phyloP scores from a whole-genome alignment of 2,329 filamentous ascomycete species.

The Cytospora piceicola region DNA sequence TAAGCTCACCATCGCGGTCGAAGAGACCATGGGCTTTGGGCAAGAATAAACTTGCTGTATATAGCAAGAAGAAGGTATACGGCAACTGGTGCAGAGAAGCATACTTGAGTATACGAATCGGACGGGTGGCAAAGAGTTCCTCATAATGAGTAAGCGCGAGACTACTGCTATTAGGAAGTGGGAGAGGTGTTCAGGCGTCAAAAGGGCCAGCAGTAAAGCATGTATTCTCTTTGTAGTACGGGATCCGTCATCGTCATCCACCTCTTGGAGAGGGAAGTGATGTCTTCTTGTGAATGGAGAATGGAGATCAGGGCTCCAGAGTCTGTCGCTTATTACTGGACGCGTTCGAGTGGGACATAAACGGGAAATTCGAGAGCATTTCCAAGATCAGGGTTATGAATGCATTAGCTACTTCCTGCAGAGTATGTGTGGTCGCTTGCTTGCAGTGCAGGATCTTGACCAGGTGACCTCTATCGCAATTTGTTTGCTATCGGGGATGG shows the following conservation, averaged over 20 bases:
- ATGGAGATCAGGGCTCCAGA: constrained; percentile 12
- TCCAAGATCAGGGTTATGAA: constrained; percentile 12
- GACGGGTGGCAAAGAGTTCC: constrained; percentile 7
- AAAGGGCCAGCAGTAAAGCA: constrained; percentile 22
- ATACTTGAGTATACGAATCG: background rate
- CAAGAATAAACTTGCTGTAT: constrained; percentile 72
- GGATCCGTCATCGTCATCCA: constrained; percentile 9
- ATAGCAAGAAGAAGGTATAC: background rate
- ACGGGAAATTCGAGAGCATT: background rate
- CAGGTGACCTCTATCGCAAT: too few relatives aligned
- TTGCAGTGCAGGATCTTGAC: background rate
- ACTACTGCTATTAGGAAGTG: constrained; percentile 6
- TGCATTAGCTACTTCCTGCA: background rate
- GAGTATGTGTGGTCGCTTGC: background rate
- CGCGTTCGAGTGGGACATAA: constrained; percentile 9
- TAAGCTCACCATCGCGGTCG: constrained; percentile 95
- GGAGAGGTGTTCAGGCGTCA: constrained; percentile 29
- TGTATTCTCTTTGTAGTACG: constrained; percentile 23
- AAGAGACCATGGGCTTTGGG: constrained; percentile 98
- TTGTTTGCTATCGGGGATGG: too few relatives aligned
- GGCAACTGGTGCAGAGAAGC: background rate
- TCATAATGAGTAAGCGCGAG: constrained; percentile 15
- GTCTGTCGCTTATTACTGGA: constrained; percentile 29
- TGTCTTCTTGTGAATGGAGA: constrained; percentile 14
- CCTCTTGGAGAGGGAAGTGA: constrained; percentile 9